Percentiles rank a stretch among this genome's conserved stretches.
Evolutionary conservation across 805 yeast genomes (phyloP).

Genomic region (Wickerhamomyces hampshirensis): DNA sequence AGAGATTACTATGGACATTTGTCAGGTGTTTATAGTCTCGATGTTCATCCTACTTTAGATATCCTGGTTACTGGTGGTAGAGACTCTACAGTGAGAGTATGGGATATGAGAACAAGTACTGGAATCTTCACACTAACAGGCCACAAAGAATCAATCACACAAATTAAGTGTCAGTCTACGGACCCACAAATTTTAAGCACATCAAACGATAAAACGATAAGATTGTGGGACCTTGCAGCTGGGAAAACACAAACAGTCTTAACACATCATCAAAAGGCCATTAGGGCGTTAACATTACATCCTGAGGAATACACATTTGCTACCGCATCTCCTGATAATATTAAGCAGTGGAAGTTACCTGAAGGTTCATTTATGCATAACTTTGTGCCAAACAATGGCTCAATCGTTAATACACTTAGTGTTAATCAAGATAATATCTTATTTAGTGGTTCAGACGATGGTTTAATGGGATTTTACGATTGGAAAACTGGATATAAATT

Average conservation of each 20-base stretch:
- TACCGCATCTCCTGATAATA: conserved; percentile 75
- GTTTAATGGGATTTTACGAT: conserved; percentile 72
- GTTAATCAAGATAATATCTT: conserved; percentile 57
- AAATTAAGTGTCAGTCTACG: conserved; percentile 58
- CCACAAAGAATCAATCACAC: conserved; percentile 70
- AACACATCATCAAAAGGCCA: conserved; percentile 81
- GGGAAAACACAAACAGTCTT: conserved; percentile 67
- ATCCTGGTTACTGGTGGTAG: conserved; percentile 83
- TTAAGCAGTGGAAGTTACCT: conserved; percentile 82
- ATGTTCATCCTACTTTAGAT: conserved; percentile 83
- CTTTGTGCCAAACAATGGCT: conserved; percentile 37
- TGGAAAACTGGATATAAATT: conserved; percentile 64
- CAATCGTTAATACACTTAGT: conserved; percentile 65
- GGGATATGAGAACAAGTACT: conserved; percentile 86
- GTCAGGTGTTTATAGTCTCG: conserved; percentile 81
- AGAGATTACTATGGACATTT: conserved; percentile 93
- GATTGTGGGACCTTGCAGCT: conserved; percentile 87
- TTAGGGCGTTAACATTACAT: conserved; percentile 67
- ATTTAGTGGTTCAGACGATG: conserved; percentile 83
- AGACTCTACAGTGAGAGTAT: conserved; percentile 79
- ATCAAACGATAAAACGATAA: conserved; percentile 78
- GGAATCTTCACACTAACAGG: conserved; percentile 78
- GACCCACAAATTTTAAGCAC: conserved; percentile 86
- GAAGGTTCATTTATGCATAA: conserved; percentile 68
- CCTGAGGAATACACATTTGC: conserved; percentile 71